Percentiles rank a stretch among this genome's conserved stretches.
Conservation (phyloP, 2,329 filamentous ascomycete species). For the Penicillium fuscoglaucum region DNA sequence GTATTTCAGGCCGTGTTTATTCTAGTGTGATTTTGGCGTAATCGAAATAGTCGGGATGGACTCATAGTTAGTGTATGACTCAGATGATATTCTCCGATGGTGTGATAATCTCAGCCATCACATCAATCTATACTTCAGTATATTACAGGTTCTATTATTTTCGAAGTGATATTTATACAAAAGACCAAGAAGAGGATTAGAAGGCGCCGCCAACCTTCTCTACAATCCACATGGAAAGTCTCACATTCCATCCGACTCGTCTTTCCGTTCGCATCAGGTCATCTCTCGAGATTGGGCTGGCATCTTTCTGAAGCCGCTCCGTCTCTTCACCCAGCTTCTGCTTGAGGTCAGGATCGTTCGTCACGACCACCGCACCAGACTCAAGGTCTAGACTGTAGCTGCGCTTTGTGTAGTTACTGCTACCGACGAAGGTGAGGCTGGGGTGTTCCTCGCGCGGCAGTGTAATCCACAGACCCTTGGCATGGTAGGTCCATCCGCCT, state of each 20-base stretch:
- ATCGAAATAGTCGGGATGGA: not conserved
- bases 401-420: constrained; percentile 92
- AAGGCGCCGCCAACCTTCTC: constrained; percentile 82
- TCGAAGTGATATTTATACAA: constrained; percentile 6
- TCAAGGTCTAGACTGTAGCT: constrained; percentile 93
- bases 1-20: not conserved
- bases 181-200: constrained; percentile 43
- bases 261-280: constrained; percentile 81
- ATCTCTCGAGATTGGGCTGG: constrained; percentile 66
- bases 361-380: constrained; percentile 82
- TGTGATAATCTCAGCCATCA: not conserved
- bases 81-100: not conserved
- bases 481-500: constrained; percentile 94
- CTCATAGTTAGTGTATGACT: not conserved
- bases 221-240: constrained; percentile 93
- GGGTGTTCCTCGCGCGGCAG: constrained; percentile 61
- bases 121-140: constrained; percentile 1
- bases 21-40: not conserved
- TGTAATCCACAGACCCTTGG: constrained; percentile 91
- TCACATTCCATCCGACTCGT: constrained; percentile 79
- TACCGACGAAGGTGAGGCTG: constrained; percentile 80
- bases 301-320: constrained; percentile 73
- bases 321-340: constrained; percentile 75
- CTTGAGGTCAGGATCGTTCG: constrained; percentile 70
- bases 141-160: constrained; percentile 11